phyloP scores from a whole-genome alignment of 768 basidiomycete species.

The Polyporus arcularius region DNA sequence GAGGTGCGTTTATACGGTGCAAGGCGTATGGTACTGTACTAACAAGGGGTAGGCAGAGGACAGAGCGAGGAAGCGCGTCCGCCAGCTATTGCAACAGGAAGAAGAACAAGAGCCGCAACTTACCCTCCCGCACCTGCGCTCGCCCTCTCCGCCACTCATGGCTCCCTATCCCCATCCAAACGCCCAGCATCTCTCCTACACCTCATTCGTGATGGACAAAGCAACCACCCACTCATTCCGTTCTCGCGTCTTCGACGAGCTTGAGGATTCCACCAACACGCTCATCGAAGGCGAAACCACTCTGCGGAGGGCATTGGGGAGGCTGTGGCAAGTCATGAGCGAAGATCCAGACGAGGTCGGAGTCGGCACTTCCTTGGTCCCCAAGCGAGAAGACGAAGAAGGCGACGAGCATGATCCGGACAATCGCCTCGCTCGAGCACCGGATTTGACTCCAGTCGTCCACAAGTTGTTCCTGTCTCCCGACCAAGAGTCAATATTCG shows the following conservation, averaged over 20 bases:
- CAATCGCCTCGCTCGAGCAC: conserved; percentile 55
- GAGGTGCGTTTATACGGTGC: conserved; percentile 52
- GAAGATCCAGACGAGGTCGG: conserved; percentile 56
- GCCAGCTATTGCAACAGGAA: conserved; percentile 57
- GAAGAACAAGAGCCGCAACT: conserved; percentile 74
- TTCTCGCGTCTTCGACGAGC: conserved; percentile 72
- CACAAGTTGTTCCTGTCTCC: conserved; percentile 69
- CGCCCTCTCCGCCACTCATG: conserved; percentile 75
- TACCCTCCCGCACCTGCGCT: conserved; percentile 71
- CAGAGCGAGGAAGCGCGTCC: conserved; percentile 79
- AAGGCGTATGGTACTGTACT: background rate
- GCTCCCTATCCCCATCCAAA: conserved; percentile 75
- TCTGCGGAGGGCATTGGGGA: conserved; percentile 72
- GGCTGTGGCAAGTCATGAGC: conserved; percentile 79
- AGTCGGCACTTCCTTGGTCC: conserved; percentile 47
- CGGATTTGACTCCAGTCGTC: conserved; percentile 62
- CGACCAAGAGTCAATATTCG: conserved; percentile 37
- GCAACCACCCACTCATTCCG: conserved; percentile 84
- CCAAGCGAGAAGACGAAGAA: conserved; percentile 69
- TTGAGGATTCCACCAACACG: conserved; percentile 80
- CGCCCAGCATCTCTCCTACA: conserved; percentile 70
- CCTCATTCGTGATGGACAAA: conserved; percentile 86
- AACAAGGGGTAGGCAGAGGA: conserved; percentile 63
- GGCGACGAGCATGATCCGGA: conserved; percentile 39
- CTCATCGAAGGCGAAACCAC: conserved; percentile 82